phyloP scores from a whole-genome alignment of 2,329 filamentous ascomycete species.

The Diaporthe destruens region DNA sequence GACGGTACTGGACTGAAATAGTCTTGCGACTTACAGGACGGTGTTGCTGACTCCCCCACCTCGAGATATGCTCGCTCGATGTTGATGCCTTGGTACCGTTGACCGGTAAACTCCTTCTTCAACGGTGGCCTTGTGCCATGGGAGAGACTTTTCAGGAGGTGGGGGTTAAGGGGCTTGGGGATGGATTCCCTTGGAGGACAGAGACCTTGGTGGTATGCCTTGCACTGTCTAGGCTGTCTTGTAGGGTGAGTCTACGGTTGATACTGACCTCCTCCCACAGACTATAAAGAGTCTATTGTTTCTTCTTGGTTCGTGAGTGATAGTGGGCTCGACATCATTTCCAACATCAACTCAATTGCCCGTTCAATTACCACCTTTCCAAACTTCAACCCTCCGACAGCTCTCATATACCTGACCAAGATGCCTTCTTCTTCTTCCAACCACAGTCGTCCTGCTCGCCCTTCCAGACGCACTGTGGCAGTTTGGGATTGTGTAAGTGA shows the following conservation, averaged over 20 bases:
- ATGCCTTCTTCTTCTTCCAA: constrained; percentile 13
- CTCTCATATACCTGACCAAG: background rate
- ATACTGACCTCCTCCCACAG: background rate
- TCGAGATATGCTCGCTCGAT: background rate
- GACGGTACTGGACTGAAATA: background rate
- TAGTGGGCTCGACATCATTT: constrained; percentile 1
- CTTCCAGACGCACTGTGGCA: background rate
- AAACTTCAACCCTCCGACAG: background rate
- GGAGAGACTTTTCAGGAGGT: constrained; percentile 3
- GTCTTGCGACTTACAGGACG: background rate
- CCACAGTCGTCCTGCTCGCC: background rate
- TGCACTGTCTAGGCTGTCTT: constrained; percentile 6
- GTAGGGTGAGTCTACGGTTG: background rate
- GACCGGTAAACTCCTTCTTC: background rate
- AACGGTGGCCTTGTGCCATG: background rate
- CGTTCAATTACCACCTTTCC: background rate
- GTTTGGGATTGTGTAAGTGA: constrained; percentile 25
- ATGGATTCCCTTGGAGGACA: constrained; percentile 3
- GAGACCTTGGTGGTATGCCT: constrained; percentile 1
- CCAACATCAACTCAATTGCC: background rate
- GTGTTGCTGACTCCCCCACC: constrained; percentile 17
- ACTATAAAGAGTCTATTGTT: constrained; percentile 17
- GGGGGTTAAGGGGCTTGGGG: constrained; percentile 27
- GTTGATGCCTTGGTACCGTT: constrained; percentile 27
- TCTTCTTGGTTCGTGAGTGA: background rate